Percentiles rank a stretch among this genome's conserved stretches.
phyloP scores from a whole-genome alignment of 768 basidiomycete species.

The Hygrophoropsis aurantiaca region DNA sequence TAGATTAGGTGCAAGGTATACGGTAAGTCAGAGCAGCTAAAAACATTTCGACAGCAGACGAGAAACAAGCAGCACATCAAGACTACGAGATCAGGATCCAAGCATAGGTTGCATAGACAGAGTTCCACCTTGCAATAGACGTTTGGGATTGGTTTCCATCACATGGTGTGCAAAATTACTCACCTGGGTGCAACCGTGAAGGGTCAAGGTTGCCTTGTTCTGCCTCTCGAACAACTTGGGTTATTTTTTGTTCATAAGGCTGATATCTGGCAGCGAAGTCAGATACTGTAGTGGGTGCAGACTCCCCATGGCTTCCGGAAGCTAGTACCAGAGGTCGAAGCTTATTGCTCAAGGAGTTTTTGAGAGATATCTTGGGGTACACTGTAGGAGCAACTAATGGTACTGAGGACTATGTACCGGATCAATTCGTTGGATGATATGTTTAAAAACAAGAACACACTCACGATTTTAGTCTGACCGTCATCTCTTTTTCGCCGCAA shows the following conservation, averaged over 20 bases:
- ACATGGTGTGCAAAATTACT: background rate
- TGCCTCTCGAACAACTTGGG: conserved; percentile 16
- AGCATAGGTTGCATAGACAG: background rate
- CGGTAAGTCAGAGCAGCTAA: no score
- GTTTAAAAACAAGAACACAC: no score
- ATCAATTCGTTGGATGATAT: no score
- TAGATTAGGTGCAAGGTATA: no score
- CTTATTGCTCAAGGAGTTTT: conserved; percentile 5
- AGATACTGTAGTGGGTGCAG: conserved; percentile 15
- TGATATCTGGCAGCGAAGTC: conserved; percentile 22
- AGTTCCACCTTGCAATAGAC: no score
- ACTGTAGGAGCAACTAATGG: background rate
- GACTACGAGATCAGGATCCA: background rate
- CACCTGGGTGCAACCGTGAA: conserved; percentile 29
- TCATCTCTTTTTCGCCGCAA: background rate
- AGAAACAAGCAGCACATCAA: no score
- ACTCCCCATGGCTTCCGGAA: background rate
- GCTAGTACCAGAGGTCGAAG: conserved; percentile 12
- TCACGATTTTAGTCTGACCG: background rate
- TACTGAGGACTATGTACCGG: background rate
- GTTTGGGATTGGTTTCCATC: no score
- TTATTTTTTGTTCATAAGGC: conserved; percentile 16
- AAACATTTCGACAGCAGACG: no score
- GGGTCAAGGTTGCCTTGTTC: conserved; percentile 16
- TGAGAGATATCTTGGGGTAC: background rate